Base-by-base conservation (phyloP, 2,329 filamentous ascomycete species). In the Colletotrichum neosansevieriae region DNA sequence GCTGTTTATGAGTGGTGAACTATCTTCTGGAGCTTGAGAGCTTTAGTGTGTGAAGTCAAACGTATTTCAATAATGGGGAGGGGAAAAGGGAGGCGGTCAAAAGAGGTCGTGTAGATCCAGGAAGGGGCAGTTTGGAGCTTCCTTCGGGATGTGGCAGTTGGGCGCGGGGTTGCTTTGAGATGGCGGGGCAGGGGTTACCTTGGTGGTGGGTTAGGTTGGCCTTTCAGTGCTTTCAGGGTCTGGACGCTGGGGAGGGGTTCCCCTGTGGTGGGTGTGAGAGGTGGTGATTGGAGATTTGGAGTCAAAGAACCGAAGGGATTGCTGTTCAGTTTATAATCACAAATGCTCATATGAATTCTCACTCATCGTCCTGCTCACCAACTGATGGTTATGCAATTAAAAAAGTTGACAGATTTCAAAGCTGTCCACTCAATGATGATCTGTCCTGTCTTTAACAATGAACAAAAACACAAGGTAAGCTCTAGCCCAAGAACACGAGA, bases 111-210 rank as follows among this genome's bases (percentile, higher is more conserved):
- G 1, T 12, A 42, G 29, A 34, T 58, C n/a, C 17, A 60, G 58
- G 58, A 60, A 40, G 36, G 32, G 40, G 21, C 36, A 12, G 36
- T 38, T 38, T 45, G 29, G 32, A 49, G 57, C 66, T 65, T 40
- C 32, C 56, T 56, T 51, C 56, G 61, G 66, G 42, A 69, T 60
- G 66, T 64, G 66, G 61, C 59, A 62, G 61, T 21, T 34, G 45
- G 42, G 61, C 66, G 66, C 61, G 56, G 66, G 66, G 66, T 66
- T 50, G 56, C 47, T 65, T 56, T 69, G 34, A 51, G 56, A 69
- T 69, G 66, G 66, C 66, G 66, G 66, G 66, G 66, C 66, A 69
- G 44, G 59, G 51, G 45, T 42, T 36, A 32, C 17, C n/a, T 47
- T 45, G 6, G 38, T 32, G 36, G 49, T 44, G 57, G 24, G 21